phyloP scores from a whole-genome alignment of 116 monocot genomes.

The Zostera marina region DNA sequence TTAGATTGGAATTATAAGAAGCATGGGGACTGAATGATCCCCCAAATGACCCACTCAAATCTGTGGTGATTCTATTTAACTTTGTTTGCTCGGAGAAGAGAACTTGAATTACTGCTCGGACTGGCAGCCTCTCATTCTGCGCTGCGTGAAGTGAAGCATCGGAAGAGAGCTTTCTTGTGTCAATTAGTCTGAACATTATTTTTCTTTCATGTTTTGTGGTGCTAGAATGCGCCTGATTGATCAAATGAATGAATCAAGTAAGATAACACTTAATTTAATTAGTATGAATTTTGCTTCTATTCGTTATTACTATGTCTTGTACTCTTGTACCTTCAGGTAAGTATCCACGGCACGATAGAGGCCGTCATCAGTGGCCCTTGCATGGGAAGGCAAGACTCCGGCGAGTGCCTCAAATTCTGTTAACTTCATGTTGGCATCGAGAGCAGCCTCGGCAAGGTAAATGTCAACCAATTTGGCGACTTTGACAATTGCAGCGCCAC shows the following conservation, averaged over 20 bases:
- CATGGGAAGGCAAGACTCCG: conserved; percentile 37
- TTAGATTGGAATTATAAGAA: conserved; percentile 10
- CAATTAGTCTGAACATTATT: conserved; percentile 49
- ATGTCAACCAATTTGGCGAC: conserved; percentile 60
- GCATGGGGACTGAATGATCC: conserved; percentile 35
- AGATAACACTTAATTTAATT: background rate
- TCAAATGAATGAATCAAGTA: background rate
- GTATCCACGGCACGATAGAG: conserved; percentile 76
- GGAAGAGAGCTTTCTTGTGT: conserved; percentile 54
- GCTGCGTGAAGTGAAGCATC: conserved; percentile 66
- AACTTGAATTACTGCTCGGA: conserved; percentile 55
- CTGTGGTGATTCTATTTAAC: conserved; percentile 27
- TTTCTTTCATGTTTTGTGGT: conserved; percentile 51
- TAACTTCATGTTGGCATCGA: conserved; percentile 38
- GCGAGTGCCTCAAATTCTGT: conserved; percentile 63
- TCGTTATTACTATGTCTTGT: background rate
- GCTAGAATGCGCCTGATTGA: conserved; percentile 42
- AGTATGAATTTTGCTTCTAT: background rate
- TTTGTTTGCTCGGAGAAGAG: conserved; percentile 59
- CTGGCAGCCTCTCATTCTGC: conserved; percentile 72
- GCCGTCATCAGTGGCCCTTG: conserved; percentile 58
- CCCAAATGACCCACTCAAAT: conserved; percentile 34
- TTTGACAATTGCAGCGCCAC: conserved; percentile 37
- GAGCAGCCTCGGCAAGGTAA: conserved; percentile 66
- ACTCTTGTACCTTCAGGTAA: conserved; percentile 57